Base-by-base conservation (phyloP, 1,139 yeast species). In the Pneumocystis murina region DNA sequence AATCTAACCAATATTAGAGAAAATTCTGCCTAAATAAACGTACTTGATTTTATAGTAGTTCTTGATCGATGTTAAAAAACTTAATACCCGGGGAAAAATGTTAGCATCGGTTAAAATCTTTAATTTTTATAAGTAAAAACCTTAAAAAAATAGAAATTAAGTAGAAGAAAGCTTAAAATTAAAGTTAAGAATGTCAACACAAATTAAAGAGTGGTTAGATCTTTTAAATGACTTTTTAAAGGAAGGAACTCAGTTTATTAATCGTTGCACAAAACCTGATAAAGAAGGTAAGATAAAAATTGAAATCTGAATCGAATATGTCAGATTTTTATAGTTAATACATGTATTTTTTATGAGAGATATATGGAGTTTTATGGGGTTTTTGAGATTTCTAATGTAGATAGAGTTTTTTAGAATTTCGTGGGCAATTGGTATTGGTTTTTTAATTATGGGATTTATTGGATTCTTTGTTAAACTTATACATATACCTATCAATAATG, bases 401-500 rank as follows among this genome's bases (percentile, higher is more conserved):
- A 24, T 48, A 48, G 55, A 48, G 28, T 65, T 65, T 35, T 33
- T 60, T 43, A 62, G 62, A 8, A 63, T 65, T 59, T 65, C 65
- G 4, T 62, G 62, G 59, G 67, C 67, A 36, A 64, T 66, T 20
- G 67, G 66, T 7, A 60, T 65, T 28, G 67, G 67, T 16, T 65
- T 65, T 62, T 61, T 65, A 28, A 59, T 65, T 17, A 65, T 65
- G 67, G 67, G 67, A n/a, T 65, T 65, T 54, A 64, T 65, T 41
- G 67, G 67, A 16, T 65, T 65, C 40, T 59, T 65, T 28, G 66
- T 65, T 61, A 65, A 65, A 59, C 55, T 65, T 60, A 64, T 65
- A 36, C 67, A 65, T 63, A 65, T 65, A 57, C 67, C 67, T 24
- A 65, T 65, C 60, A 65, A 65, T 60, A 65, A 64, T 30, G 66